Base-by-base conservation (phyloP, 1,139 yeast genomes). In the Candida smagusa region DNA sequence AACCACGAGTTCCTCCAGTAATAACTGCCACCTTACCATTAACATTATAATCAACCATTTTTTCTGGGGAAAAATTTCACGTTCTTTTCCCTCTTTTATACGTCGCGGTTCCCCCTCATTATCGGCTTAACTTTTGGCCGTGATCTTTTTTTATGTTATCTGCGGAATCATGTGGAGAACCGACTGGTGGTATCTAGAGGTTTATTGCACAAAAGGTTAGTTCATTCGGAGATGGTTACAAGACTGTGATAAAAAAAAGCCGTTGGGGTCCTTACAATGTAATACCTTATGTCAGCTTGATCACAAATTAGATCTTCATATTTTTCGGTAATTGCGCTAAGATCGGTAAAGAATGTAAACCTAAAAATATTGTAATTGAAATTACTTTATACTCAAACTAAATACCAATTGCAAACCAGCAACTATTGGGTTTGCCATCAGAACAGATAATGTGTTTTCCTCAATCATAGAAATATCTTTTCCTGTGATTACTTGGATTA, bases 1-100 rank as follows among this genome's bases (percentile, higher is more conserved):
- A 74, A 0, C 92, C 92, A 49, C 92, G 68, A 31, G 88, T 77
- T 29, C 90, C 89, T 12, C 92, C 94, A n/a, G 92, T 84, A 46
- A 84, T 71, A 9, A 81, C 77, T 2, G 87, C 90, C 6, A 73
- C 71, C 58, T 84, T 84, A 25, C 84, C 87, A 39, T 77, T 63
- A 26, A 81, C 81, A 45, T 69, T 70, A 38, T 61, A 62, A 43
- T 68, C 72, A 27, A 68, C 74, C 75, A 69, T 70, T 33, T 26
- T 48, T 12, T 12, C 19, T 31, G 8, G 33, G 28, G 12, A 9
- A 9, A 19, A 9, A 13, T 13, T 7, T 13, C 11, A 9, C n/a
- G 22, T 31, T n/a, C 25, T 4, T 22, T 16, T 13, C 24, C 22
- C 22, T 13, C 26, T 26, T 25, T 12, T 22, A 6, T 22, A 16